Evolutionary conservation across 2,329 filamentous ascomycete species (phyloP).

Genomic region (Immersiporthe knoxdaviesiana): DNA sequence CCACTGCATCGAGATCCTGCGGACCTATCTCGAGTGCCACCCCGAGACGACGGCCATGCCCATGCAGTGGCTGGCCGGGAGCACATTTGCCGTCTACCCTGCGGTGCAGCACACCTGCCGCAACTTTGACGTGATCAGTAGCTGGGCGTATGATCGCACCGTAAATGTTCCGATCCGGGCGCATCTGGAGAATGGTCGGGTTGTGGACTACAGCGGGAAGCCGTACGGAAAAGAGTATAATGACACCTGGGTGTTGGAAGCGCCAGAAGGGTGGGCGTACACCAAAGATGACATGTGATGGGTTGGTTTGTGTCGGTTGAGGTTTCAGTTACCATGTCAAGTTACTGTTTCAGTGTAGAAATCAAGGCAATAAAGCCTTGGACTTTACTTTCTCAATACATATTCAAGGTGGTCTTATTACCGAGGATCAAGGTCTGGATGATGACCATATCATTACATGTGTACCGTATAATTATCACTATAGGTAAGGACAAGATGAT

Average conservation of each 20-base stretch:
- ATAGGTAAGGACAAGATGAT: no score
- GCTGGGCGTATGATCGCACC: slow-evolving; percentile 20
- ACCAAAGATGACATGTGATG: slow-evolving; percentile 15
- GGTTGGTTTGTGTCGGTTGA: no score
- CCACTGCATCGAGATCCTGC: slow-evolving; percentile 21
- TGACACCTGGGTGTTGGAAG: slow-evolving; percentile 2
- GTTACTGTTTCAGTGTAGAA: background rate
- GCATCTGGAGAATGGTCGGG: slow-evolving; percentile 2
- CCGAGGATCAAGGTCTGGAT: no score
- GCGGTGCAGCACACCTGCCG: slow-evolving; percentile 16
- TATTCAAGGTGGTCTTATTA: background rate
- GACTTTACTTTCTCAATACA: background rate
- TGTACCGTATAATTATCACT: no score
- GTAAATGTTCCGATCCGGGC: slow-evolving; percentile 14
- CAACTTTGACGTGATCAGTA: slow-evolving; percentile 21
- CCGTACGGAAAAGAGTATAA: slow-evolving; percentile 16
- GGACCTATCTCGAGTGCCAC: slow-evolving; percentile 18
- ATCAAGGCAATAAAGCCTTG: background rate
- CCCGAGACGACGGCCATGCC: slow-evolving; percentile 23
- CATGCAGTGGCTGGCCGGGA: slow-evolving; percentile 11
- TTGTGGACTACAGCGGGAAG: slow-evolving; percentile 16
- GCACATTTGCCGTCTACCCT: slow-evolving; percentile 2
- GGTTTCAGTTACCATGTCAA: background rate
- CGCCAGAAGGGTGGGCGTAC: slow-evolving; percentile 16
- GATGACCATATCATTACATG: no score